phyloP scores from a whole-genome alignment of 306 rosid genomes.

The Casuarina glauca region DNA sequence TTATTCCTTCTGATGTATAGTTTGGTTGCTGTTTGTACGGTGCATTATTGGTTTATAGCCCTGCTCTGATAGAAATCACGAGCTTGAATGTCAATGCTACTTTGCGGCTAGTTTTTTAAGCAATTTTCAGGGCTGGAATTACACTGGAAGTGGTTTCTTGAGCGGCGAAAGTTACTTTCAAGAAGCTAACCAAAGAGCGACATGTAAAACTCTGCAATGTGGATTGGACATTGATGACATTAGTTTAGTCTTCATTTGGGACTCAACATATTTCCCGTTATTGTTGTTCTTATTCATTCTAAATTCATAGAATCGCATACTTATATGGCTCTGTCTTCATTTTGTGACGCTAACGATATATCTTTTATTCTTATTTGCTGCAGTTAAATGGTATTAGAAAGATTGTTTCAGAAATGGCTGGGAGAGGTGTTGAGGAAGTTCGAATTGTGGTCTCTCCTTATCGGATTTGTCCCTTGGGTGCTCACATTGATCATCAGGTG shows the following conservation, averaged over 20 bases:
- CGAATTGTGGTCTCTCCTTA: conserved; percentile 83
- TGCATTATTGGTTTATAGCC: neutral
- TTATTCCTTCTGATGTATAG: neutral
- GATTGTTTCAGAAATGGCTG: conserved; percentile 61
- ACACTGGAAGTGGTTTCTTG: conserved; percentile 8
- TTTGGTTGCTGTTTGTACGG: neutral
- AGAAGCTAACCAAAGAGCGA: neutral
- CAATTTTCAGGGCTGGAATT: conserved; percentile 1
- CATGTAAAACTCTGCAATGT: neutral
- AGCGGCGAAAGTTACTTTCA: neutral
- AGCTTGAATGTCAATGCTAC: neutral
- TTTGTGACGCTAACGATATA: conserved; percentile 11
- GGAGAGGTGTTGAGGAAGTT: conserved; percentile 53
- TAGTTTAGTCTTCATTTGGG: neutral
- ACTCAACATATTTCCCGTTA: neutral
- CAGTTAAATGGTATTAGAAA: conserved; percentile 59
- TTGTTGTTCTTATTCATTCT: neutral
- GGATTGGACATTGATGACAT: neutral
- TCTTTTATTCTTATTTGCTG: conserved; percentile 20
- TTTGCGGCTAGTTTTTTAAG: neutral
- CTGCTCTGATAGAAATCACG: neutral
- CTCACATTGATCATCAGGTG: conserved; percentile 97
- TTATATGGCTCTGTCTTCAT: neutral
- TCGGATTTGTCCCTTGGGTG: conserved; percentile 96
- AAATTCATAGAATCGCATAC: no score